Base-by-base conservation (phyloP, 345 rosid genomes). In the Salix suchowensis region DNA sequence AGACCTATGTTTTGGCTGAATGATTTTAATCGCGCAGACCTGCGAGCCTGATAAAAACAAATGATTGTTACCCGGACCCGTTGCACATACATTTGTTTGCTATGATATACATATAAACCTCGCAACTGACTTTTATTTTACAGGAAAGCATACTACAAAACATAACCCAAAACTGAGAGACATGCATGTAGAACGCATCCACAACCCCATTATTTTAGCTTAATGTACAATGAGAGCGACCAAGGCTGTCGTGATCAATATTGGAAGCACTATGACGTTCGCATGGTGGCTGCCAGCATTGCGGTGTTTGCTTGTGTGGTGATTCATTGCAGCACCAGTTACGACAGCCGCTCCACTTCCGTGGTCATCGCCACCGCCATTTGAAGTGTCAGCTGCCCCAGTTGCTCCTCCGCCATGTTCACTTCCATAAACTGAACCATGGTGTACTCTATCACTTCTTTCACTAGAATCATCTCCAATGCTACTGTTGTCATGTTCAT, bases 291-390 rank as follows among this genome's bases (percentile, higher is more conserved):
- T 30, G 66, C 72, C 69, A 2, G 81, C 81, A 40, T 76, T 37
- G 19, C 40, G 72, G 67, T 68, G 79, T 48, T 12, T 72, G 28
- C 39, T 46, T 1, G 64, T 67, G 78, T 71, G 83, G 80, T 30
- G 82, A 68, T 81, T 78, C 64, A 28, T 82, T 44, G 73, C 78
- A 32, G 82, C 85, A 0, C 85, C 84, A 0, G 78, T 83, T 9
- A 78, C 72, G 13, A 76, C 74, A 42, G 66, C 66, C 1, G 73
- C 73, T 10, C 64, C 70, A 36, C 75, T 64, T 62, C 58, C 46
- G 26, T 68, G 71, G 26, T 50, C 18, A n/a, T 42, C 7, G 2
- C 71, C 69, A 44, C 42, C 60, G 7, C 60, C 67, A 36, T 67
- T 37, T 3, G 12, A 71, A 67, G 3, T 32, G 15, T 28, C 2